Percentiles rank a stretch among this genome's conserved stretches.
Conservation (phyloP, 495 filamentous ascomycete species). For the Friedmanniomyces simplex region DNA sequence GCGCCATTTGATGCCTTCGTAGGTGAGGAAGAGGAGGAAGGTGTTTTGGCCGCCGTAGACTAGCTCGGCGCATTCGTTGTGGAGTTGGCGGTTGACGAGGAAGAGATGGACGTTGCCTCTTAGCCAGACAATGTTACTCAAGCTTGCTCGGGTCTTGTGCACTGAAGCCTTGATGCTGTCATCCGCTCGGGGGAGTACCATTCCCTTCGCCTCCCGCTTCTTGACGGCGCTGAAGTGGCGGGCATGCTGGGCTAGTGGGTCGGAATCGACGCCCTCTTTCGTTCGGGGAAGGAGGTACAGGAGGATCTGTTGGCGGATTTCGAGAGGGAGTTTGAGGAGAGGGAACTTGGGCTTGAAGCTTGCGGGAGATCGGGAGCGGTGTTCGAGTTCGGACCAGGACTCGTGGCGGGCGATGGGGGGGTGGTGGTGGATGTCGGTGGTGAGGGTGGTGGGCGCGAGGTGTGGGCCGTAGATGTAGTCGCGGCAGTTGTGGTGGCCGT, state of each 20-base stretch:
- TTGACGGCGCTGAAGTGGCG: slow-evolving; percentile 17
- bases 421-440: background rate
- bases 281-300: slow-evolving; percentile 30
- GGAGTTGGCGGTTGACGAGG: slow-evolving; percentile 23
- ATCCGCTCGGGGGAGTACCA: background rate
- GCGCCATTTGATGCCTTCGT: slow-evolving; percentile 36
- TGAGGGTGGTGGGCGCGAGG: slow-evolving; percentile 5
- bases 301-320: slow-evolving; percentile 33
- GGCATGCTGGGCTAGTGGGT: slow-evolving; percentile 15
- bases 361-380: slow-evolving; percentile 16
- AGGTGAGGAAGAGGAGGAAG: slow-evolving; percentile 43
- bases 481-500: slow-evolving; percentile 21
- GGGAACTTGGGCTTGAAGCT: slow-evolving; percentile 18
- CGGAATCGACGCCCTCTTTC: slow-evolving; percentile 6
- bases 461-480: slow-evolving; percentile 18
- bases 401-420: slow-evolving; percentile 9
- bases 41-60: slow-evolving; percentile 30
- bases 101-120: slow-evolving; percentile 28
- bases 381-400: slow-evolving; percentile 14
- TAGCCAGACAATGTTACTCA: slow-evolving; percentile 28
- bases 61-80: slow-evolving; percentile 29
- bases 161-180: background rate
- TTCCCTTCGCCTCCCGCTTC: slow-evolving; percentile 6
- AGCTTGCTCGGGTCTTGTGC: background rate
- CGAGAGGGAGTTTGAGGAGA: slow-evolving; percentile 31